Percentiles rank a stretch among this genome's conserved stretches.
phyloP scores from a whole-genome alignment of 2,329 filamentous ascomycete species.

The Pseudocercospora fuligena region DNA sequence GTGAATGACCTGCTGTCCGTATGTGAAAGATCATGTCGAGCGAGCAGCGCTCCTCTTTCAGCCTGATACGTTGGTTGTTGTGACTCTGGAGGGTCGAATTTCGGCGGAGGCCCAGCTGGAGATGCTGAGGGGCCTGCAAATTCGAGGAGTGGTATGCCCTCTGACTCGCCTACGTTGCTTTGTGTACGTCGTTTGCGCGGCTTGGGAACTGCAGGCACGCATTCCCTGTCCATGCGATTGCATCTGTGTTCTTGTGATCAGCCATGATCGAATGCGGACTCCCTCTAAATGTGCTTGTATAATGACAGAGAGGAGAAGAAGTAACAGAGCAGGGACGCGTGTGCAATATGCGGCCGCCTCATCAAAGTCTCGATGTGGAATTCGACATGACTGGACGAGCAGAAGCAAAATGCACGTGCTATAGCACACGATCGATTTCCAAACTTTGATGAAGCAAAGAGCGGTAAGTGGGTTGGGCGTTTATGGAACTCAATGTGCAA shows the following conservation, averaged over 20 bases:
- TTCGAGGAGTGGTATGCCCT: constrained; percentile 29
- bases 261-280: neutral
- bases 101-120: constrained; percentile 17
- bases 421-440: constrained; percentile 6
- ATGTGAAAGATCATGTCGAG: constrained; percentile 31
- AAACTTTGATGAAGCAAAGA: constrained; percentile 7
- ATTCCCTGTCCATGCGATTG: constrained; percentile 35
- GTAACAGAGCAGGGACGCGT: neutral
- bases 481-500: constrained; percentile 17
- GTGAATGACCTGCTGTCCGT: constrained; percentile 32
- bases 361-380: neutral
- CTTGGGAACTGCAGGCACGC: constrained; percentile 34
- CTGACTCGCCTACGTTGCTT: constrained; percentile 27
- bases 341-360: neutral
- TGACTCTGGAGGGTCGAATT: constrained; percentile 19
- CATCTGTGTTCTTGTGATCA: constrained; percentile 32
- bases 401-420: constrained; percentile 1
- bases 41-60: constrained; percentile 20
- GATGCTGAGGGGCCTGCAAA: constrained; percentile 24
- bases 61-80: constrained; percentile 16
- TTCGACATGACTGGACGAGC: neutral
- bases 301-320: neutral
- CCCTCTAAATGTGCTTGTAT: neutral
- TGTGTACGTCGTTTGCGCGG: constrained; percentile 34
- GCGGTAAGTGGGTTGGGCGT: constrained; percentile 9